Percentiles rank a stretch among this genome's conserved stretches.
Evolutionary conservation across 2,329 filamentous ascomycete species (phyloP).

Genomic region (Neonectria sp.): DNA sequence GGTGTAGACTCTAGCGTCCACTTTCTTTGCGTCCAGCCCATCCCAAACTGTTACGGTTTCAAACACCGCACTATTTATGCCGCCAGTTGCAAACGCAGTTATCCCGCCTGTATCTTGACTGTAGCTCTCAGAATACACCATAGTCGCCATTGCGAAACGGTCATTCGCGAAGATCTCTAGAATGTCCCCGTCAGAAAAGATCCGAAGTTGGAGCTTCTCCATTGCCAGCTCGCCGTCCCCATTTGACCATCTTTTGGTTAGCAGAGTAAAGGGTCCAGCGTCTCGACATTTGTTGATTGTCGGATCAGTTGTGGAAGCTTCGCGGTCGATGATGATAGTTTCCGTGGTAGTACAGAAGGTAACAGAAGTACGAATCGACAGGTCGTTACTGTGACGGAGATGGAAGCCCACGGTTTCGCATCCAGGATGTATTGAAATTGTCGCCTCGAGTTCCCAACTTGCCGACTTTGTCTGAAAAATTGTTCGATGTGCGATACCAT

Average conservation of each 20-base stretch:
- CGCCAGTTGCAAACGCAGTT: constrained; percentile 14
- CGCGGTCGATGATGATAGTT: constrained; percentile 56
- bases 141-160: constrained; percentile 37
- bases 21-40: constrained; percentile 21
- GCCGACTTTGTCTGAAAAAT: constrained; percentile 17
- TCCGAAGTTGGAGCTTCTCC: constrained; percentile 28
- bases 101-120: constrained; percentile 9
- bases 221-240: not conserved
- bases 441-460: constrained; percentile 37
- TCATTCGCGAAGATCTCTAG: constrained; percentile 41
- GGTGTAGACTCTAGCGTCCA: not conserved
- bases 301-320: constrained; percentile 46
- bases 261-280: constrained; percentile 61
- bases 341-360: constrained; percentile 55
- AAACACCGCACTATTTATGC: constrained; percentile 7
- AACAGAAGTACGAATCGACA: constrained; percentile 51
- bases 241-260: constrained; percentile 38
- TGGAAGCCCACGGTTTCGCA: constrained; percentile 32
- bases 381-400: constrained; percentile 43
- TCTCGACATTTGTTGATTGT: constrained; percentile 53
- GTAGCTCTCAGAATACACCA: constrained; percentile 30
- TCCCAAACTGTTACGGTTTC: constrained; percentile 17
- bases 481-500: not conserved
- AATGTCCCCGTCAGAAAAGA: constrained; percentile 36
- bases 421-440: constrained; percentile 21